Percentiles rank a stretch among this genome's conserved stretches.
Conservation (phyloP, 352 stramenopile species). For the Phytophthora macrochlamydospora region DNA sequence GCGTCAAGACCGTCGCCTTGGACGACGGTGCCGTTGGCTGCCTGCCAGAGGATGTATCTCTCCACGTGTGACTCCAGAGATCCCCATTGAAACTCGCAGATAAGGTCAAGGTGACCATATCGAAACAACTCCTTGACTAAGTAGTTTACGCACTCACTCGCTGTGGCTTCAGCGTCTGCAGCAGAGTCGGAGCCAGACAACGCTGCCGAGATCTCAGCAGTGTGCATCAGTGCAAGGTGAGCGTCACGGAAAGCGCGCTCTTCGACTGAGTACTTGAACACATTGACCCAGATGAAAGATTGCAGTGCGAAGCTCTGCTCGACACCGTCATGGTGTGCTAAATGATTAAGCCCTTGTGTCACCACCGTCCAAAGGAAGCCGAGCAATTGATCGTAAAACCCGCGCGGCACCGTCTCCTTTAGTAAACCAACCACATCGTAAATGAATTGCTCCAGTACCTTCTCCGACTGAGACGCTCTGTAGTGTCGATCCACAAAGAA, state of each 20-base stretch:
- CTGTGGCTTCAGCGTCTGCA: slow-evolving; percentile 35
- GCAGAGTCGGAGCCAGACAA: slow-evolving; percentile 10
- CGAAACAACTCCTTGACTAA: slow-evolving; percentile 77
- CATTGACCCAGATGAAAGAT: slow-evolving; percentile 83
- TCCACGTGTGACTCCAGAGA: slow-evolving; percentile 64
- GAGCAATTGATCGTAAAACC: slow-evolving; percentile 60
- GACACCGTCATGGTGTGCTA: slow-evolving; percentile 28
- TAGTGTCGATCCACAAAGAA: slow-evolving; percentile 46
- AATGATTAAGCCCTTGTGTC: slow-evolving; percentile 52
- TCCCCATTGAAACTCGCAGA: slow-evolving; percentile 80
- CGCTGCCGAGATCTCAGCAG: slow-evolving; percentile 47
- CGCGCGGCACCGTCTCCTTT: slow-evolving; percentile 70
- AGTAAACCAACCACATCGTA: slow-evolving; percentile 65
- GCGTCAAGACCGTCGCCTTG: slow-evolving; percentile 40
- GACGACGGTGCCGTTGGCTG: slow-evolving; percentile 68
- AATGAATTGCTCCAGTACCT: slow-evolving; percentile 60
- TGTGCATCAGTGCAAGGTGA: slow-evolving; percentile 78
- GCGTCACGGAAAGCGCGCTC: slow-evolving; percentile 64
- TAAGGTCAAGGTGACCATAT: slow-evolving; percentile 66
- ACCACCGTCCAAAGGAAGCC: slow-evolving; percentile 71
- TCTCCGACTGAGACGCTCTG: slow-evolving; percentile 14
- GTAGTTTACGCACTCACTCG: slow-evolving; percentile 71
- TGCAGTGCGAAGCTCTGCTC: slow-evolving; percentile 50
- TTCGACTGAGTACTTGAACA: slow-evolving; percentile 84
- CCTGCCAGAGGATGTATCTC: slow-evolving; percentile 75